Conservation (phyloP, 805 yeast genomes). For the Yamadazyma philogaea region DNA sequence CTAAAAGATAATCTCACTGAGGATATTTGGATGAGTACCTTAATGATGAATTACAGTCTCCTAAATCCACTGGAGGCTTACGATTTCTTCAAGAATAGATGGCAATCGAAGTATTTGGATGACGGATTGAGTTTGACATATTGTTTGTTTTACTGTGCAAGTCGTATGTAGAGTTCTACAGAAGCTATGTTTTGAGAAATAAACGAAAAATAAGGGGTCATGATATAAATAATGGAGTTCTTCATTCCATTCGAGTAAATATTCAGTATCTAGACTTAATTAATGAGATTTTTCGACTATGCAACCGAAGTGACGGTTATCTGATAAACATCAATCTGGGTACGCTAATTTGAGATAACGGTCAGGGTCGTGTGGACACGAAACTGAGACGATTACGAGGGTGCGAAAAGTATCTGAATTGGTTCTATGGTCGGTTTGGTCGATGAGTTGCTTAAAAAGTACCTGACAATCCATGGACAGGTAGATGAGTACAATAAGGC, state of each 20-base stretch:
- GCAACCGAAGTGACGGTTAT: no score
- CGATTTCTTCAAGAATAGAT: slow-evolving; percentile 15
- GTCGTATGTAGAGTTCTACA: slow-evolving; percentile 7
- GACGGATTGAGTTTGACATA: slow-evolving; percentile 19
- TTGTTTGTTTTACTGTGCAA: slow-evolving; percentile 14
- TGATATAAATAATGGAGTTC: no score
- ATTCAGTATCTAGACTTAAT: no score
- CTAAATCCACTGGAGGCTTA: slow-evolving; percentile 18
- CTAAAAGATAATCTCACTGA: slow-evolving; percentile 23
- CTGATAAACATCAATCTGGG: no score
- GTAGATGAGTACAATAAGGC: not conserved
- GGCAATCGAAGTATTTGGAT: slow-evolving; percentile 13
- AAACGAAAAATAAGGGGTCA: not conserved
- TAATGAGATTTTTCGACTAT: no score
- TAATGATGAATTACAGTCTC: slow-evolving; percentile 18
- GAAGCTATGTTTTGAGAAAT: not conserved
- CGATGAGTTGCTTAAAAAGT: slow-evolving; percentile 2
- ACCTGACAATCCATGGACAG: slow-evolving; percentile 11
- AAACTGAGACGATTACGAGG: not conserved
- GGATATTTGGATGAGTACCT: slow-evolving; percentile 65
- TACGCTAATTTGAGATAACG: no score
- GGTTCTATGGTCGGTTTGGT: not conserved
- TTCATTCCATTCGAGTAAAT: no score
- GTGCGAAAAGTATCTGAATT: not conserved
- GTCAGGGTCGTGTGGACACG: not conserved